Base-by-base conservation (phyloP, 352 stramenopile genomes). In the Peronosclerospora sorghi region DNA sequence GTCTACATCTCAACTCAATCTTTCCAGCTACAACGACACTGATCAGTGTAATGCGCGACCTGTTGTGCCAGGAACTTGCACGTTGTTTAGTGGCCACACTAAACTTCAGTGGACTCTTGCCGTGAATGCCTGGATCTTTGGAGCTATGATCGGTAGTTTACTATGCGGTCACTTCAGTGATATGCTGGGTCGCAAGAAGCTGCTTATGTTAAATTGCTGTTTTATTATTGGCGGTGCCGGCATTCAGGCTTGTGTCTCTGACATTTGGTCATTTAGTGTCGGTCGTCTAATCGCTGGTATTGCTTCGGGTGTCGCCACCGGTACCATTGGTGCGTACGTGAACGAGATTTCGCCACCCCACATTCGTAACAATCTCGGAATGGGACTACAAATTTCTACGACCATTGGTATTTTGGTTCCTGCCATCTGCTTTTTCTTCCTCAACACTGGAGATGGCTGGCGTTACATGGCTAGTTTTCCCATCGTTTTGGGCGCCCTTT, bases 1-100 rank as follows among this genome's bases (percentile, higher is more conserved):
- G 70, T 59, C 60, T 23, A 56, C 69, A 21, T 71, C 65, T 4
- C 73, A 83, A 34, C 48, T 82, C 54, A 86, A 86, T 56, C 56
- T 78, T 20, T 73, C 59, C n/a, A 47, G 55, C 8, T 83, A 77
- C 53, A 62, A 77, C 43, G 50, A 77, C 53, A 58, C 62, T 17
- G 51, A 65, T 10, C 56, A 61, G 23, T 86, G 73, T 47, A 58
- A 62, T 29, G 59, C 59, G 1, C 59, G 53, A 13, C 71, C 68
- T 6, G 58, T 81, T 0, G 43, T 2, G 38, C 34, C 6, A 15
- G 65, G 56, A 29, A 73, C 61, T 8, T 83, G 70, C 39, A 68
- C 51, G 19, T 57, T 60, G 34, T 65, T 51, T 20, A 38, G 36
- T 54, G 28, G 56, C 59, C 30, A 78, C 53, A 61, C 49, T 20